Conservation (phyloP, 2,329 filamentous ascomycete genomes). For the Xylariaceae sp. region DNA sequence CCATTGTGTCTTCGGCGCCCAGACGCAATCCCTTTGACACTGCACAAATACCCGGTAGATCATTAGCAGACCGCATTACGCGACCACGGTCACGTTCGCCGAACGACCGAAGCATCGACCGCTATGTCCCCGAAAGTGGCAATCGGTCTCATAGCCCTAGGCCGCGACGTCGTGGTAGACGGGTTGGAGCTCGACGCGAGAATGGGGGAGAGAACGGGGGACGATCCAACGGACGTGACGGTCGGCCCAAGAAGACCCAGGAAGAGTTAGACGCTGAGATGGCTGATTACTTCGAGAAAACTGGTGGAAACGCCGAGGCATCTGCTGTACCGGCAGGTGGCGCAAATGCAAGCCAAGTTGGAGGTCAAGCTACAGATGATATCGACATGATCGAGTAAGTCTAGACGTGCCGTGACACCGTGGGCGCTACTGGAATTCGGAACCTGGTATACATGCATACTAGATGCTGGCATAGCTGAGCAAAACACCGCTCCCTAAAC, state of each 20-base stretch:
- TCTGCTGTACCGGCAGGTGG: constrained; percentile 45
- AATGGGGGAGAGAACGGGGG: constrained; percentile 43
- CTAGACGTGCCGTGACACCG: background rate
- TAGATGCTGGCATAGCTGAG: background rate
- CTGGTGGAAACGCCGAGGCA: constrained; percentile 42
- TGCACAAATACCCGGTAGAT: constrained; percentile 60
- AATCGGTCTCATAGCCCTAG: constrained; percentile 65
- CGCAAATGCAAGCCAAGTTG: constrained; percentile 23
- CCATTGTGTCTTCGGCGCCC: constrained; percentile 63
- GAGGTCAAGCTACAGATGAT: constrained; percentile 54
- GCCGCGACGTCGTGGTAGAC: constrained; percentile 55
- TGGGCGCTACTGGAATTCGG: background rate
- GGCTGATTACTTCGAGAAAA: constrained; percentile 83
- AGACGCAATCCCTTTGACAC: constrained; percentile 63
- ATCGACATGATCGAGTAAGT: constrained; percentile 72
- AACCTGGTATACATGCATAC: background rate
- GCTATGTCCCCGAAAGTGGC: constrained; percentile 73
- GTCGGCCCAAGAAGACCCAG: constrained; percentile 80
- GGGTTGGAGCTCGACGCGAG: constrained; percentile 54
- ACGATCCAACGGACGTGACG: constrained; percentile 53
- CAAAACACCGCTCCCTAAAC: constrained; percentile 3
- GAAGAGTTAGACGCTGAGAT: constrained; percentile 96
- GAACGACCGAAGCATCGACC: constrained; percentile 72
- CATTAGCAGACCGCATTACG: constrained; percentile 68
- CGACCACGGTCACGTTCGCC: constrained; percentile 69